Evolutionary conservation across 208 protist species (phyloP).

Genomic region (Trypanosoma vivax): DNA sequence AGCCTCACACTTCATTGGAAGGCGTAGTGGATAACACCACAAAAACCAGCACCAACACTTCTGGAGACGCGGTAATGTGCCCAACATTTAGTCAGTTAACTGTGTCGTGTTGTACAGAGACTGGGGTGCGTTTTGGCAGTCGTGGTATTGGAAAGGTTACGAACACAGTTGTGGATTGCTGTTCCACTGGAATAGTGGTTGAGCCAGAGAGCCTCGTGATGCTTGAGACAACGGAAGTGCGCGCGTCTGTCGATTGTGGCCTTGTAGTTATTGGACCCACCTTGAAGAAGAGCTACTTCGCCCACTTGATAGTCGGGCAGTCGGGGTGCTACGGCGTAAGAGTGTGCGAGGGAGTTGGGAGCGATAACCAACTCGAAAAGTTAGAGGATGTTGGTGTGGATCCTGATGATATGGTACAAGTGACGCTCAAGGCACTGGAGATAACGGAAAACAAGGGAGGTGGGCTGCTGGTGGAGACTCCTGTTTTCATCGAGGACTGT

Average conservation of each 20-base stretch:
- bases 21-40: too few relatives aligned
- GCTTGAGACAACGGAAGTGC: constrained; percentile 3
- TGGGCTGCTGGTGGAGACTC: constrained; percentile 8
- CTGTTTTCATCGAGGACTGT: constrained; percentile 10
- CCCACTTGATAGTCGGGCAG: constrained; percentile 8
- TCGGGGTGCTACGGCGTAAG: constrained; percentile 14
- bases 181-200: constrained; percentile 5
- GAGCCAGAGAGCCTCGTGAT: constrained; percentile 2
- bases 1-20: too few relatives aligned
- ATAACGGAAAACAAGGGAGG: constrained; percentile 13
- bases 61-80: background rate
- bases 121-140: constrained; percentile 12
- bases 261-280: constrained; percentile 3
- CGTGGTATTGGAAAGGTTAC: constrained; percentile 5
- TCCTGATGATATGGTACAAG: background rate
- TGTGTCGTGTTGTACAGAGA: constrained; percentile 10
- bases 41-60: background rate
- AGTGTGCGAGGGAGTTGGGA: background rate
- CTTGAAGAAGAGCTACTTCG: constrained; percentile 4
- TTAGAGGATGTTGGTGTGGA: background rate
- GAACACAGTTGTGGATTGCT: constrained; percentile 8
- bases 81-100: constrained; percentile 7
- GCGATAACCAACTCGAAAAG: background rate
- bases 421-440: constrained; percentile 11
- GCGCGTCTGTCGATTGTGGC: constrained; percentile 1